These are phyloP conservation scores for Selenicereus undatus DNA, from an alignment of 148 eudicot genomes.

Conservation along the genomic window DNA sequence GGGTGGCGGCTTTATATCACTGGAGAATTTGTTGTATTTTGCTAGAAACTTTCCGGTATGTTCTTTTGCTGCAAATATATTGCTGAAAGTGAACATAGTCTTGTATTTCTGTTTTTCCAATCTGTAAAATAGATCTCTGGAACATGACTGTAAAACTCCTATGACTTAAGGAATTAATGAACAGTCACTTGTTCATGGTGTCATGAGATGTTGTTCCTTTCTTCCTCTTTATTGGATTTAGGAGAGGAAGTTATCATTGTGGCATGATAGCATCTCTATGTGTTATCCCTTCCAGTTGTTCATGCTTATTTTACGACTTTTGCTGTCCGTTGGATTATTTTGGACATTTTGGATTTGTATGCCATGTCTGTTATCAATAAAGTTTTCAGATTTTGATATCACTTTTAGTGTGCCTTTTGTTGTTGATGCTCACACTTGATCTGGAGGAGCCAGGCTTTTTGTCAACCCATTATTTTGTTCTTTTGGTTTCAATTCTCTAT, in stretches of 20 bases:
- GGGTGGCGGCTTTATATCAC: constrained; percentile 95
- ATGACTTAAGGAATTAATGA: background rate
- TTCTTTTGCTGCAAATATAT: background rate
- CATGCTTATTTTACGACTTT: too few relatives aligned
- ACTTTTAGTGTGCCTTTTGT: too few relatives aligned
- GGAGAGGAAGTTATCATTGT: background rate
- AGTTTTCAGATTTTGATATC: too few relatives aligned
- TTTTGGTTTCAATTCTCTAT: background rate
- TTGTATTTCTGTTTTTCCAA: background rate
- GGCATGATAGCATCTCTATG: too few relatives aligned
- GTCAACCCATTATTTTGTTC: too few relatives aligned
- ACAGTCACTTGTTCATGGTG: background rate
- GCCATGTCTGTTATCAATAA: too few relatives aligned
- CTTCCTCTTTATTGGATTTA: background rate
- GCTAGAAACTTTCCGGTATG: constrained; percentile 80
- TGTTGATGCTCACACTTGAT: too few relatives aligned
- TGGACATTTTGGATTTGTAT: too few relatives aligned
- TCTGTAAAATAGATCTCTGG: background rate
- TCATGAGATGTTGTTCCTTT: background rate
- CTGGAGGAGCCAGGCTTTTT: too few relatives aligned
- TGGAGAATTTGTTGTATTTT: constrained; percentile 84
- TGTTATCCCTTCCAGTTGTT: too few relatives aligned
- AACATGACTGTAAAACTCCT: background rate
- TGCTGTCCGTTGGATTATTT: too few relatives aligned
- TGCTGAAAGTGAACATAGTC: background rate